Conservation (phyloP, 1,139 yeast genomes). For the Blastobotrys buckinghamii region DNA sequence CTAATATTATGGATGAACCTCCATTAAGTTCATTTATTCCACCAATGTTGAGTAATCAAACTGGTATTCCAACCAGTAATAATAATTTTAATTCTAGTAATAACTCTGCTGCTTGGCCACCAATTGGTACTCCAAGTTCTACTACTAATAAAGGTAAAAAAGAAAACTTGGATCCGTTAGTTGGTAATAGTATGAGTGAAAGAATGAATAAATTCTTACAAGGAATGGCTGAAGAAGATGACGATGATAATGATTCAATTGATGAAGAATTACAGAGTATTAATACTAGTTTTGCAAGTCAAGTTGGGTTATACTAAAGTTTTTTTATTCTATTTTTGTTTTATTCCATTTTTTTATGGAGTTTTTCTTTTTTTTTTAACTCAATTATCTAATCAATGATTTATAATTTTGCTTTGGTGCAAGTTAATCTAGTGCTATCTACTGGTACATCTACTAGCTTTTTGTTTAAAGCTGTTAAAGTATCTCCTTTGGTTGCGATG, state of each 20-base stretch:
- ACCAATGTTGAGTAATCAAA: constrained; percentile 17
- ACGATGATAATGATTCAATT: constrained; percentile 28
- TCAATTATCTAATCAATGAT: too few relatives aligned
- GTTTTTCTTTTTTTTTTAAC: too few relatives aligned
- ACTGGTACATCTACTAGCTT: too few relatives aligned
- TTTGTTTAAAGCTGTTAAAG: too few relatives aligned
- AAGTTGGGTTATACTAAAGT: constrained; percentile 29
- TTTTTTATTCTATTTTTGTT: neutral
- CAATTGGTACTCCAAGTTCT: too few relatives aligned
- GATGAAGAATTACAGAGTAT: constrained; percentile 48
- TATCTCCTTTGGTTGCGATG: too few relatives aligned
- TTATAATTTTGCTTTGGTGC: too few relatives aligned
- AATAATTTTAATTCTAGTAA: too few relatives aligned
- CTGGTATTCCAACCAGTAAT: too few relatives aligned
- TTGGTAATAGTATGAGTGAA: constrained; percentile 43
- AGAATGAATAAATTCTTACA: constrained; percentile 36
- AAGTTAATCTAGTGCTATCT: too few relatives aligned
- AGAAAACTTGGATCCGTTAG: constrained; percentile 8
- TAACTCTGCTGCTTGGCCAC: neutral
- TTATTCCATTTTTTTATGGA: neutral
- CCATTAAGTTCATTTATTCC: constrained; percentile 18
- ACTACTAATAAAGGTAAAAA: too few relatives aligned
- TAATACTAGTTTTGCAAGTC: constrained; percentile 44
- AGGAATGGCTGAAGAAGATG: constrained; percentile 20
- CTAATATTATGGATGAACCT: constrained; percentile 25